Base-by-base conservation (phyloP, 2,329 filamentous ascomycete genomes). In the Neodidymelliopsis sp. region DNA sequence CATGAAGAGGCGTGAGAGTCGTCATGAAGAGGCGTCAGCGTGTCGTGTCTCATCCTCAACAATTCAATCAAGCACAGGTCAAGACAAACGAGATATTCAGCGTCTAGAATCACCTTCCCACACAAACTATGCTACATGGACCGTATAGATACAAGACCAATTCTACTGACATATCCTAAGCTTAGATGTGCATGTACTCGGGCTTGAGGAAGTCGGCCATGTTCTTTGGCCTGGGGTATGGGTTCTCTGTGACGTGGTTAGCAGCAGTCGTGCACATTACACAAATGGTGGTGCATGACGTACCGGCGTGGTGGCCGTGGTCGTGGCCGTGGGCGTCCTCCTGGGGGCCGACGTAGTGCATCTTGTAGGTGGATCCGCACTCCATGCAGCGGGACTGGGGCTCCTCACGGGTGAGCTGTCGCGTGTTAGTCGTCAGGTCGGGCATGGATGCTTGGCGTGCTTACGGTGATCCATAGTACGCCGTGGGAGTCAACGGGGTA, bases 341-440 rank as follows among this genome's bases (percentile, higher is more conserved):
- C 72, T 86, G 75, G 40, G 91, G 86, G 55, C 94, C 94, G 62
- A 96, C 79, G 77, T 96, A 99, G 74, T 97, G 88, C 90, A 97
- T 94, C 87, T 96, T 95, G 83, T 96, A 92, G 64, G 94, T 90
- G 75, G 86, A 90, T 65, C 94, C 94, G 79, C 94, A 99, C 83
- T 99, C 94, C 71, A 86, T 86, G 86, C 94, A 99, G 76, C 94
- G 91, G 82, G 95, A 90, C 66, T 96, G 77, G 49, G 94, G 94
- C 74, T 94, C 91, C 51, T 94, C 87, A 72, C 90, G 90, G 74
- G 89, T 88, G 71, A 95, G 84, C 90, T 94, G 36, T 31, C 24
- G 13, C 13, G 23, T 35, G 38, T 61, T 44, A 49, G 55, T 18
- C 29, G 11, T 23, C 18, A 39, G 3, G 11, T 22, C 7, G 12